Percentiles rank a stretch among this genome's conserved stretches.
These are phyloP conservation scores for Lotmaria passim DNA, from an alignment of 208 protist genomes.

Conservation along the genomic window DNA sequence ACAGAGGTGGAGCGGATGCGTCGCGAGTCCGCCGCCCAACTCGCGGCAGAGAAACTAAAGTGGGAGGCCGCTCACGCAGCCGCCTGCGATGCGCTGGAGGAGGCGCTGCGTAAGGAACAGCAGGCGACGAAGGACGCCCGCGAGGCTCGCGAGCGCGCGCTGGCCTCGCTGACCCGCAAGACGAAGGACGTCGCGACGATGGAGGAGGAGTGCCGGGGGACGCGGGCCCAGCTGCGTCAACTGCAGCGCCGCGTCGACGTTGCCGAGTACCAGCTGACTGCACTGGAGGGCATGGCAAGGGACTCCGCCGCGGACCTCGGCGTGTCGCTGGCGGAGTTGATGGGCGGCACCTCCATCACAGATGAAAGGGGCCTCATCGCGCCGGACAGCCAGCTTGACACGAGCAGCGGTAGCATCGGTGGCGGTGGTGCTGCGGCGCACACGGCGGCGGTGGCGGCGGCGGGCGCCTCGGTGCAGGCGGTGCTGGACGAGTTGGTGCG, in stretches of 20 bases:
- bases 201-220: constrained; percentile 29
- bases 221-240: constrained; percentile 31
- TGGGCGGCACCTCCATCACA: neutral
- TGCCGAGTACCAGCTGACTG: constrained; percentile 38
- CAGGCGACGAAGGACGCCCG: constrained; percentile 49
- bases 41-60: constrained; percentile 34
- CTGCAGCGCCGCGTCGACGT: constrained; percentile 36
- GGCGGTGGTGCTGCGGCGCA: constrained; percentile 1
- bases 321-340: constrained; percentile 23
- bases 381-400: constrained; percentile 1
- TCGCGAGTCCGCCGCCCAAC: constrained; percentile 45
- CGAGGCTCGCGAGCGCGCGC: constrained; percentile 51
- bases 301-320: constrained; percentile 46
- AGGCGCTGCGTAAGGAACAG: constrained; percentile 39
- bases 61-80: constrained; percentile 34
- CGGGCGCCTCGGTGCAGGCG: constrained; percentile 30
- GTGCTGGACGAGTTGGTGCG: constrained; percentile 51
- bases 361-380: constrained; percentile 11
- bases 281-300: constrained; percentile 35
- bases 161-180: constrained; percentile 41
- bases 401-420: neutral
- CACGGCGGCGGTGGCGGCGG: constrained; percentile 2
- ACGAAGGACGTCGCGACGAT: constrained; percentile 38
- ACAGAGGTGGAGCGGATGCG: constrained; percentile 39
- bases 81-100: constrained; percentile 36